A percentile compares a stretch with the other conserved stretches of the same genome.
These are phyloP conservation scores for Verticillium zaregamsianum DNA, from an alignment of 2,329 filamentous ascomycete genomes.

Conservation along the genomic window DNA sequence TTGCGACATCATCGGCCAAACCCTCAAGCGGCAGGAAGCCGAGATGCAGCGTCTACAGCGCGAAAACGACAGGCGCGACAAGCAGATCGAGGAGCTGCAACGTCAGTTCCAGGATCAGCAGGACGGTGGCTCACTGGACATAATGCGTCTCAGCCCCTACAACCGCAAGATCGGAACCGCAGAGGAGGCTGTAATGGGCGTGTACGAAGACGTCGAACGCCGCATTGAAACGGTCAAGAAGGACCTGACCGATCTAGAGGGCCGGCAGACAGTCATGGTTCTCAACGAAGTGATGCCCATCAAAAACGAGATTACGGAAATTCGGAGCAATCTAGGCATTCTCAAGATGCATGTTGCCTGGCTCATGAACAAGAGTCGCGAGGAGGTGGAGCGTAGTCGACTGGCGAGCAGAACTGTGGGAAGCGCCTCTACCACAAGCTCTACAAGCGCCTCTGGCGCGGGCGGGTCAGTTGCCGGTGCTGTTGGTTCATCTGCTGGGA, in stretches of 20 bases:
- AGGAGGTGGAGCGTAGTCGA: slow-evolving; percentile 33
- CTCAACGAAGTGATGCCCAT: slow-evolving; percentile 59
- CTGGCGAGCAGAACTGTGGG: slow-evolving; percentile 15
- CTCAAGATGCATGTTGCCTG: slow-evolving; percentile 57
- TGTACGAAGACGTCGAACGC: slow-evolving; percentile 16
- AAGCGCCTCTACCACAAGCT: not conserved
- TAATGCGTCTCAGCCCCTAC: slow-evolving; percentile 7
- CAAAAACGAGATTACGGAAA: slow-evolving; percentile 58
- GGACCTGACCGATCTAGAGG: slow-evolving; percentile 54
- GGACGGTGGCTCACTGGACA: slow-evolving; percentile 10
- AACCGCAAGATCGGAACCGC: slow-evolving; percentile 10
- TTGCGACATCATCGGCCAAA: slow-evolving; percentile 43
- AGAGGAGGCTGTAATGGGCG: slow-evolving; percentile 15
- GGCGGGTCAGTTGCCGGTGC: slow-evolving; percentile 17
- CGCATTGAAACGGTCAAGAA: slow-evolving; percentile 53
- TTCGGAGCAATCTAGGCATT: slow-evolving; percentile 52
- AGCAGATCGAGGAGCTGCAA: slow-evolving; percentile 29
- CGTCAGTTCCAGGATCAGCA: slow-evolving; percentile 27
- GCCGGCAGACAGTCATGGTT: slow-evolving; percentile 55
- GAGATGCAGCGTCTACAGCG: slow-evolving; percentile 39
- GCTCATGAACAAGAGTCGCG: slow-evolving; percentile 49
- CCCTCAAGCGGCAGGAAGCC: slow-evolving; percentile 42
- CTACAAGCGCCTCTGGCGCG: not conserved
- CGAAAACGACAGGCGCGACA: slow-evolving; percentile 25
- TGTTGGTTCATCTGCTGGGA: slow-evolving; percentile 3